Evolutionary conservation across 148 eudicot genomes (phyloP).

Genomic region (Rheum nobile): DNA sequence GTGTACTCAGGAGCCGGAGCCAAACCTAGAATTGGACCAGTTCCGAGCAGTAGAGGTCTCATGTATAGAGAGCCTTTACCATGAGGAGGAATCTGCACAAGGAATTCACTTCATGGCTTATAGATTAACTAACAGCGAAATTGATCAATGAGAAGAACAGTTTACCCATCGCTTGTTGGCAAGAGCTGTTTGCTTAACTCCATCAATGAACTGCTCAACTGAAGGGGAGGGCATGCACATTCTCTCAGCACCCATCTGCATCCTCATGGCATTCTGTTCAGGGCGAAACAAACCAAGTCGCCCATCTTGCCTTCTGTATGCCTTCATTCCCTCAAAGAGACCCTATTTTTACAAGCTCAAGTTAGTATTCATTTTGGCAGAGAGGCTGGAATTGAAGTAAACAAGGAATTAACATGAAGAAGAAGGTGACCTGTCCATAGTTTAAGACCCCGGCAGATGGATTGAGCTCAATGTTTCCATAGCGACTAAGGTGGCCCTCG

Average conservation of each 20-base stretch:
- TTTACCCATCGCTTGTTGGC: constrained; percentile 38
- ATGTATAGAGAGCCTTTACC: constrained; percentile 87
- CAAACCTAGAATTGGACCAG: constrained; percentile 70
- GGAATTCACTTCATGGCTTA: neutral
- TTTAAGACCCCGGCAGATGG: constrained; percentile 34
- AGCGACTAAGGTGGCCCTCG: constrained; percentile 24
- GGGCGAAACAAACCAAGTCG: constrained; percentile 24
- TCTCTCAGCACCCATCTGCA: constrained; percentile 32
- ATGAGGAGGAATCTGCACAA: constrained; percentile 70
- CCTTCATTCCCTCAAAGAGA: constrained; percentile 35
- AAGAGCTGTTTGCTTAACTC: constrained; percentile 29
- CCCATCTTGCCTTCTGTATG: constrained; percentile 22
- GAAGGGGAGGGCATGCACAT: constrained; percentile 45
- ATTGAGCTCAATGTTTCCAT: constrained; percentile 26
- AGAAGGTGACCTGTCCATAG: constrained; percentile 29
- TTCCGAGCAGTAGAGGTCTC: constrained; percentile 90
- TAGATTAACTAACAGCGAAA: neutral
- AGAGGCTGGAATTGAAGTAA: neutral
- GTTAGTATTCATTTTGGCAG: neutral
- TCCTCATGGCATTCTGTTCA: constrained; percentile 28
- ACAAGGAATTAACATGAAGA: neutral
- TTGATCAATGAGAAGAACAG: neutral
- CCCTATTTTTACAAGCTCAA: constrained; percentile 16
- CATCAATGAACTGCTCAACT: constrained; percentile 31
- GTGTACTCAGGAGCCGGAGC: constrained; percentile 85